These are phyloP conservation scores for Diaporthe capsici DNA, from an alignment of 2,329 filamentous ascomycete species.

Conservation along the genomic window DNA sequence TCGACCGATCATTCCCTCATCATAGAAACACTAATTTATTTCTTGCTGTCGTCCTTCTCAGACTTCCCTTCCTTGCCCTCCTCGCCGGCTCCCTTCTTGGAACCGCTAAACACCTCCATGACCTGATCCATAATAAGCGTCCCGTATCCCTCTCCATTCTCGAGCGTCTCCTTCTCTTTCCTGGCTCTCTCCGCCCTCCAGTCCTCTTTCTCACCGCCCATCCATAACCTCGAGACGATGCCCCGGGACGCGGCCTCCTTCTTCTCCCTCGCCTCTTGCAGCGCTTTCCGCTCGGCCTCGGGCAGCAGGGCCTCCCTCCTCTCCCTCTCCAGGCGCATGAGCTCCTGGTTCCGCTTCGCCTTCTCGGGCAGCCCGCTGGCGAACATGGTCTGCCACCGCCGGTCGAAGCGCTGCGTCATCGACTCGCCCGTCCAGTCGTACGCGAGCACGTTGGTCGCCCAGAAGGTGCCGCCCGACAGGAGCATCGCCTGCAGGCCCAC, in stretches of 20 bases:
- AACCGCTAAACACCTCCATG: conserved; percentile 62
- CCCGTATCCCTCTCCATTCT: conserved; percentile 69
- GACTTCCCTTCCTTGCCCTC: conserved; percentile 46
- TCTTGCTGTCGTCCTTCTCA: conserved; percentile 45
- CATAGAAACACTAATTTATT: conserved; percentile 27
- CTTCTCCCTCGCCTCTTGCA: conserved; percentile 46
- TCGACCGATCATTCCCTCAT: neutral
- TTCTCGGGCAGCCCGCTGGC: conserved; percentile 70
- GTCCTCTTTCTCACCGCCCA: conserved; percentile 68
- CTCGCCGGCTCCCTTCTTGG: conserved; percentile 50
- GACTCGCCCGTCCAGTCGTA: conserved; percentile 70
- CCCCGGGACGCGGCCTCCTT: conserved; percentile 44
- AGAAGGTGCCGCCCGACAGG: conserved; percentile 64
- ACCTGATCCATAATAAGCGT: conserved; percentile 71
- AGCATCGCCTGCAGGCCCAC: conserved; percentile 65
- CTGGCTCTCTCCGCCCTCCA: conserved; percentile 67
- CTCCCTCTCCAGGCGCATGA: conserved; percentile 62
- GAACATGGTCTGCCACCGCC: conserved; percentile 60
- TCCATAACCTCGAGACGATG: conserved; percentile 66
- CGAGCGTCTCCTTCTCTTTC: conserved; percentile 66
- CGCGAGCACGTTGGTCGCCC: conserved; percentile 68
- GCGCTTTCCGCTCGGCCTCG: conserved; percentile 51
- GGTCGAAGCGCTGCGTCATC: conserved; percentile 62
- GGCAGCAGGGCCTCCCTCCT: conserved; percentile 51
- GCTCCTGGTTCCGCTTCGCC: conserved; percentile 61